A percentile compares a stretch with the other conserved stretches of the same genome.
Evolutionary conservation across 2,329 filamentous ascomycete genomes (phyloP).

Genomic region (Xylariaceae sp.): DNA sequence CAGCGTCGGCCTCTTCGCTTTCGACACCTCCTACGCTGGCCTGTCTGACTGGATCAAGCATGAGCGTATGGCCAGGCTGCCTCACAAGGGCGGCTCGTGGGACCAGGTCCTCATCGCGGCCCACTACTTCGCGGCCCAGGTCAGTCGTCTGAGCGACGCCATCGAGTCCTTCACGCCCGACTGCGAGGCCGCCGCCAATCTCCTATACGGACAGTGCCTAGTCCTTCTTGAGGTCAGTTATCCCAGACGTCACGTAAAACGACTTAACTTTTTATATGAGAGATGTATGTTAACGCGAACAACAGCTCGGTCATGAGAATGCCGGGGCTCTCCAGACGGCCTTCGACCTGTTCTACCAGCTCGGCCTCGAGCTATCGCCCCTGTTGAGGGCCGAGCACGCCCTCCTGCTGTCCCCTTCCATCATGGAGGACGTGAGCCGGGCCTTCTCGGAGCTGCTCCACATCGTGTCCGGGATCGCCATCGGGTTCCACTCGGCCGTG

Average conservation of each 20-base stretch:
- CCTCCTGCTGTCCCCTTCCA: constrained; percentile 8
- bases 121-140: constrained; percentile 13
- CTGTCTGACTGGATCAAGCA: constrained; percentile 14
- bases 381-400: constrained; percentile 13
- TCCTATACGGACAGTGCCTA: constrained; percentile 16
- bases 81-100: constrained; percentile 14
- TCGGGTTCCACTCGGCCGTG: constrained; percentile 11
- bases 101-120: constrained; percentile 16
- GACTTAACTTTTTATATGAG: too few relatives aligned
- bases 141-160: constrained; percentile 14
- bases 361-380: constrained; percentile 13
- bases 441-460: constrained; percentile 16
- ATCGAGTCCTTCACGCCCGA: constrained; percentile 16
- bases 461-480: constrained; percentile 14
- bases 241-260: background rate
- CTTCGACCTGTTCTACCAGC: constrained; percentile 17
- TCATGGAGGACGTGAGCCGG: constrained; percentile 13
- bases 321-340: constrained; percentile 13
- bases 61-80: constrained; percentile 14
- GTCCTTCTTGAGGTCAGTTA: constrained; percentile 14
- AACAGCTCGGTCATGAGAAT: constrained; percentile 16
- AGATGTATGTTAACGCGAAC: background rate
- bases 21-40: constrained; percentile 15
- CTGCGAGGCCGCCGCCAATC: constrained; percentile 12
- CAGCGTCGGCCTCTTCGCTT: constrained; percentile 8